Percentiles rank a stretch among this genome's conserved stretches.
phyloP scores from a whole-genome alignment of 495 filamentous ascomycete species.

The Penicillium roqueforti region DNA sequence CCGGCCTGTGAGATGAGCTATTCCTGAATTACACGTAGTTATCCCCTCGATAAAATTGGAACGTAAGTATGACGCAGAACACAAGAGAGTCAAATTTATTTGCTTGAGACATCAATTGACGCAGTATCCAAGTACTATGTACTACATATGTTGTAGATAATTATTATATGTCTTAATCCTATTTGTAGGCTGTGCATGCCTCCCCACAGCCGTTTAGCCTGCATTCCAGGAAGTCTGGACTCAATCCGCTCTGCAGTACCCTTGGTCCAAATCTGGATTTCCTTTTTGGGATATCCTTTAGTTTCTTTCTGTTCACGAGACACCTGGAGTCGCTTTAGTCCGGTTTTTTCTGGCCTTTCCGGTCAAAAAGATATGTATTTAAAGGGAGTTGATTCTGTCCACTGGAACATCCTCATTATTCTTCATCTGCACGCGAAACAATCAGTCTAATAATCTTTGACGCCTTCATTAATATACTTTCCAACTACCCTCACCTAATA shows the following conservation, averaged over 20 bases:
- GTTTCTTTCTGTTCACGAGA: conserved; percentile 12
- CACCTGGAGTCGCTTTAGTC: background rate
- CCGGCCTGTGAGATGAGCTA: background rate
- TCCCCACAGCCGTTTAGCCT: conserved; percentile 6
- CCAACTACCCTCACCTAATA: background rate
- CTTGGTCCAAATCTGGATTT: conserved; percentile 8
- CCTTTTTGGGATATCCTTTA: background rate
- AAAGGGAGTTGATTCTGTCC: conserved; percentile 1
- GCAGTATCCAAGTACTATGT: background rate
- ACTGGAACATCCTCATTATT: background rate
- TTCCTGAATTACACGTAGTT: background rate
- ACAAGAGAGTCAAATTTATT: background rate
- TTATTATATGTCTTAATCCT: background rate
- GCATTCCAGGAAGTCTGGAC: conserved; percentile 8
- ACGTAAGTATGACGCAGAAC: too few relatives aligned
- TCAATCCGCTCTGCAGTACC: background rate
- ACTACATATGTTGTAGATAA: background rate
- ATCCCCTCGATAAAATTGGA: background rate
- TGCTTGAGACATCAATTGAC: background rate
- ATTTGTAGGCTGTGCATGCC: background rate
- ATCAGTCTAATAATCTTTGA: background rate
- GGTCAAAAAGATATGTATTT: conserved; percentile 3
- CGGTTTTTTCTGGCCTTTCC: background rate
- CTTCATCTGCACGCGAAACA: background rate
- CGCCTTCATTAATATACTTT: background rate